A percentile compares a stretch with the other conserved stretches of the same genome.
Conservation (phyloP, 176 grass and related monocot genomes). For the Hordeum marinum region DNA sequence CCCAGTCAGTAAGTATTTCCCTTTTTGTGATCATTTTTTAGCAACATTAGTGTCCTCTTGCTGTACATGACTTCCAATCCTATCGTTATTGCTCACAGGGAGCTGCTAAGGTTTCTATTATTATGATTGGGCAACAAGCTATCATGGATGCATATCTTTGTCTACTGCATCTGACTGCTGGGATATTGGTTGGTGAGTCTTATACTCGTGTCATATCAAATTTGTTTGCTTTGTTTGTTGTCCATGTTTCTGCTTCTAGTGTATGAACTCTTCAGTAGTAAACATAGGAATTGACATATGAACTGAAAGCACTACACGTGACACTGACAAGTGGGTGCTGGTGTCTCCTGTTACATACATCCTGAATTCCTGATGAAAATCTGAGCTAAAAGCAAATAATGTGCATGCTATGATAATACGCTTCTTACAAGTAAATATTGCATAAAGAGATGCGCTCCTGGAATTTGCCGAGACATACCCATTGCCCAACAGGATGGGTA, state of each 20-base stretch:
- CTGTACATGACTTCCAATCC: constrained; percentile 31
- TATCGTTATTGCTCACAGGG: constrained; percentile 50
- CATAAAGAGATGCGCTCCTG: neutral
- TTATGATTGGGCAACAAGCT: constrained; percentile 99
- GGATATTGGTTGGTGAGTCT: constrained; percentile 96
- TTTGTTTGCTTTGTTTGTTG: neutral
- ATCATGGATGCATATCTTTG: constrained; percentile 99
- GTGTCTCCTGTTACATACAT: neutral
- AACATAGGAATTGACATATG: neutral
- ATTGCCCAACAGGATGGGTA: neutral
- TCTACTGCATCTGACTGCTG: constrained; percentile 95
- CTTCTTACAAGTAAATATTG: constrained; percentile 6
- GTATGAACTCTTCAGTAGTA: neutral
- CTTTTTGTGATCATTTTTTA: constrained; percentile 12
- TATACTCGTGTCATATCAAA: neutral
- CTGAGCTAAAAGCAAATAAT: neutral
- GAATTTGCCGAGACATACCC: neutral
- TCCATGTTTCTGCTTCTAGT: neutral
- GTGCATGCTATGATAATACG: neutral
- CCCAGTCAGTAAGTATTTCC: constrained; percentile 80
- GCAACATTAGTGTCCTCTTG: neutral
- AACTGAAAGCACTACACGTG: neutral
- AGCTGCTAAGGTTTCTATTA: constrained; percentile 87
- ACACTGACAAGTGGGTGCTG: neutral
- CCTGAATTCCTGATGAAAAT: neutral